phyloP scores from a whole-genome alignment of 257 asterid species.

The Solanum commersonii region DNA sequence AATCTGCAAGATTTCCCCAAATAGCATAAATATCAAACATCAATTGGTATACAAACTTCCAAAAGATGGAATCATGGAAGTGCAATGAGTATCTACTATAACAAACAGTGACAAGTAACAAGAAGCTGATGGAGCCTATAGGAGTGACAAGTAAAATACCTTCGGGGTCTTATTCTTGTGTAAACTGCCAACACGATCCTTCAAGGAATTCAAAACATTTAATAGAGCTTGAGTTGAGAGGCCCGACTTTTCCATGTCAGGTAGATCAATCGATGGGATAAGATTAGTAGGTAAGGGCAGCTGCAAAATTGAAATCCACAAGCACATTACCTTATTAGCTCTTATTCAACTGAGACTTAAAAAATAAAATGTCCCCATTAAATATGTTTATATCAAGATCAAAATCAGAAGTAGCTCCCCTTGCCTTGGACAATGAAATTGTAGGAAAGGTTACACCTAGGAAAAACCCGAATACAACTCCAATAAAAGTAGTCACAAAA shows the following conservation, averaged over 20 bases:
- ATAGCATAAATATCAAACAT: background rate
- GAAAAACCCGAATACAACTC: conserved; percentile 68
- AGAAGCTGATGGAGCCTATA: background rate
- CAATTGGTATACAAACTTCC: background rate
- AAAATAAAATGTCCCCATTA: background rate
- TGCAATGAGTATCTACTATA: background rate
- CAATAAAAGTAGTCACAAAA: conserved; percentile 56
- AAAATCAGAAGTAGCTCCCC: conserved; percentile 1
- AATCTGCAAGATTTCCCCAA: conserved; percentile 29
- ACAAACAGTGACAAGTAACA: background rate
- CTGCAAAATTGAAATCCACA: conserved; percentile 26
- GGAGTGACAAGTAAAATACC: conserved; percentile 20
- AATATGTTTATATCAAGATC: background rate
- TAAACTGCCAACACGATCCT: conserved; percentile 34
- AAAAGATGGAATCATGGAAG: background rate
- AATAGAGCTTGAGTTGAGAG: conserved; percentile 73
- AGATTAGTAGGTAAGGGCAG: conserved; percentile 39
- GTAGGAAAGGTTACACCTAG: conserved; percentile 85
- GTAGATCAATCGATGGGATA: conserved; percentile 52
- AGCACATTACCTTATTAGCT: background rate
- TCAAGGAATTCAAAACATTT: conserved; percentile 69
- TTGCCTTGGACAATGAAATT: conserved; percentile 60
- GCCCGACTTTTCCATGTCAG: conserved; percentile 67
- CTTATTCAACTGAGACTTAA: background rate
- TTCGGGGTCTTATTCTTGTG: conserved; percentile 31